These are phyloP conservation scores for Lactifluus subvellereus DNA, from an alignment of 768 basidiomycete species.

Conservation along the genomic window DNA sequence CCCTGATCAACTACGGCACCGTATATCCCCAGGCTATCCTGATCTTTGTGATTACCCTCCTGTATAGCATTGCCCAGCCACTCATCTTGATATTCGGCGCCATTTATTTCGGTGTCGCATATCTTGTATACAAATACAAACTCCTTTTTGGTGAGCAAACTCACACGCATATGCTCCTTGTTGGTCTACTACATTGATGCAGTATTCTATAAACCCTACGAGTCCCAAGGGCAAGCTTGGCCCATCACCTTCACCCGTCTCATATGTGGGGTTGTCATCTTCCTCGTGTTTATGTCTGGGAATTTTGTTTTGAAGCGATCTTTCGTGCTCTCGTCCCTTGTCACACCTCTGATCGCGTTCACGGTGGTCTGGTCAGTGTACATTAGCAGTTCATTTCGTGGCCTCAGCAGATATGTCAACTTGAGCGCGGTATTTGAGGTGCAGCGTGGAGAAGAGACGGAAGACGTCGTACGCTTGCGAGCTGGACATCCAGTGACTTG, in stretches of 20 bases:
- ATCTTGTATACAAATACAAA: constrained; percentile 98
- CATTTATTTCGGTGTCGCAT: constrained; percentile 91
- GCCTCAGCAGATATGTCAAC: constrained; percentile 77
- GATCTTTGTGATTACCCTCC: constrained; percentile 89
- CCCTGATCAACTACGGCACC: constrained; percentile 96
- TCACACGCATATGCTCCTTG: neutral
- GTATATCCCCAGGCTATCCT: constrained; percentile 97
- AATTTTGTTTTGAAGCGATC: constrained; percentile 74
- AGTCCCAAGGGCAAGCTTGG: constrained; percentile 97
- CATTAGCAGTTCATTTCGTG: constrained; percentile 57
- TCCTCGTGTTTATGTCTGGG: constrained; percentile 95
- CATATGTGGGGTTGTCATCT: constrained; percentile 88
- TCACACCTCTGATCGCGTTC: constrained; percentile 69
- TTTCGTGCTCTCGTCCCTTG: constrained; percentile 51
- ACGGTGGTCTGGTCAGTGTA: constrained; percentile 82
- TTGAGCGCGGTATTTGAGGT: constrained; percentile 86
- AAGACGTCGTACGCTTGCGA: constrained; percentile 66
- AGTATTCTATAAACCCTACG: constrained; percentile 99
- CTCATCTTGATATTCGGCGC: constrained; percentile 94
- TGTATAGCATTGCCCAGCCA: constrained; percentile 95
- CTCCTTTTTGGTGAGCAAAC: constrained; percentile 74
- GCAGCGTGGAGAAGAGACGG: constrained; percentile 80
- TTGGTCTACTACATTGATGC: neutral
- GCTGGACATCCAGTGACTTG: constrained; percentile 83
- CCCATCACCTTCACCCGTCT: constrained; percentile 90